Evolutionary conservation across 495 filamentous ascomycete species (phyloP).

Genomic region (Penicillium cinerascens): DNA sequence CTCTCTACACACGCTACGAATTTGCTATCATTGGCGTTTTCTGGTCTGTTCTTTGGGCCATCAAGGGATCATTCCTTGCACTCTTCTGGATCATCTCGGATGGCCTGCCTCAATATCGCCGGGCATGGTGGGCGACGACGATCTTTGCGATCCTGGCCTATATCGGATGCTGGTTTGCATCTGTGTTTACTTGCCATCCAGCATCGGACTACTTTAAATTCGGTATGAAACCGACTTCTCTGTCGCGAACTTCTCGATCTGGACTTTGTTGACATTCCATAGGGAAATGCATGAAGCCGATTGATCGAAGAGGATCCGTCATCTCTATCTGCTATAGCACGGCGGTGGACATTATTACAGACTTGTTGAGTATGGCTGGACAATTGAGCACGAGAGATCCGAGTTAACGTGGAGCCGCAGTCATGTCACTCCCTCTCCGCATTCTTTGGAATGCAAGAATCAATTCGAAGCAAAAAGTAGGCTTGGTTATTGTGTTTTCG

Average conservation of each 20-base stretch:
- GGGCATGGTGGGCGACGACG: constrained; percentile 34
- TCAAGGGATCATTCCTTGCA: constrained; percentile 47
- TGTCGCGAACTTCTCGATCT: background rate
- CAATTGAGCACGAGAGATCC: background rate
- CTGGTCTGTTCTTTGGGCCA: constrained; percentile 46
- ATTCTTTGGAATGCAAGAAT: constrained; percentile 28
- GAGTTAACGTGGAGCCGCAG: constrained; percentile 8
- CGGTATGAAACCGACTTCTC: constrained; percentile 1
- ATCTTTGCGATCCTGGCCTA: constrained; percentile 35
- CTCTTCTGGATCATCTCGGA: constrained; percentile 44
- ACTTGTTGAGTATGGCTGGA: constrained; percentile 27
- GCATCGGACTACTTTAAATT: constrained; percentile 40
- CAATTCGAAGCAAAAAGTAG: constrained; percentile 28
- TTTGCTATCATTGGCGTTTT: constrained; percentile 47
- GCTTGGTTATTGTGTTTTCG: constrained; percentile 29
- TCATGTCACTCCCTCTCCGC: constrained; percentile 31
- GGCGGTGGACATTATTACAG: constrained; percentile 40
- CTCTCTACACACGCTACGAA: constrained; percentile 32
- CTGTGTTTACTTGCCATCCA: constrained; percentile 39
- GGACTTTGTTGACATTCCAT: background rate
- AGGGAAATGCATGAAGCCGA: constrained; percentile 18
- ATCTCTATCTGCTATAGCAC: constrained; percentile 45
- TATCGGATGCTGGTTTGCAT: constrained; percentile 31
- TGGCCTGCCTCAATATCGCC: constrained; percentile 33
- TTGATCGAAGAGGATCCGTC: constrained; percentile 23